Evolutionary conservation across 2,329 filamentous ascomycete species (phyloP).

Genomic region (Stachybotrys elegans): DNA sequence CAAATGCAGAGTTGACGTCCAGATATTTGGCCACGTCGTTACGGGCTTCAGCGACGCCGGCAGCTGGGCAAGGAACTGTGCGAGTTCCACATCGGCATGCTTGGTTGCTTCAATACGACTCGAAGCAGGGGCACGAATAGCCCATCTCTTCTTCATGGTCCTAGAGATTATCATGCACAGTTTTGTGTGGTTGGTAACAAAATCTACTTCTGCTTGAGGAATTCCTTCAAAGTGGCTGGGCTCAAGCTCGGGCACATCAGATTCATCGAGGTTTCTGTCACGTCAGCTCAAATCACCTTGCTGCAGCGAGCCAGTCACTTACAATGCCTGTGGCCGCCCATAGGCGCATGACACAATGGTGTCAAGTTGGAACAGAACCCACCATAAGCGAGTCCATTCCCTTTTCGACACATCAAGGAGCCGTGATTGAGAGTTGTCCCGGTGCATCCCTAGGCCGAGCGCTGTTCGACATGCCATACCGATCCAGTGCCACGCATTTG

Average conservation of each 20-base stretch:
- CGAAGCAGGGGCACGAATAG: conserved; percentile 14
- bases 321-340: conserved; percentile 46
- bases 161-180: conserved; percentile 45
- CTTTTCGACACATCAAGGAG: conserved; percentile 25
- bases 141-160: conserved; percentile 22
- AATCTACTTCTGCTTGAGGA: conserved; percentile 31
- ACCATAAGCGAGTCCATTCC: conserved; percentile 33
- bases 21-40: conserved; percentile 14
- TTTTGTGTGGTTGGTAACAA: conserved; percentile 42
- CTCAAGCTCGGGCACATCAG: conserved; percentile 39
- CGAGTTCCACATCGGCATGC: conserved; percentile 25
- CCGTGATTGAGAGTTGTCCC: conserved; percentile 22
- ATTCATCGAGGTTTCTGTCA: conserved; percentile 42
- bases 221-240: conserved; percentile 41
- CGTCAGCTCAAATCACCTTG: too few species aligned
- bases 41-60: conserved; percentile 20
- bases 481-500: conserved; percentile 48
- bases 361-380: conserved; percentile 34
- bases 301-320: conserved; percentile 12
- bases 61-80: conserved; percentile 21
- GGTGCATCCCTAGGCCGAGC: conserved; percentile 49
- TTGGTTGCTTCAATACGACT: conserved; percentile 21
- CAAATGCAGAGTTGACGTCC: conserved; percentile 27
- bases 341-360: conserved; percentile 32
- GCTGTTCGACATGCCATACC: conserved; percentile 47